phyloP scores from a whole-genome alignment of 768 basidiomycete species.

The Mycena latifolia region DNA sequence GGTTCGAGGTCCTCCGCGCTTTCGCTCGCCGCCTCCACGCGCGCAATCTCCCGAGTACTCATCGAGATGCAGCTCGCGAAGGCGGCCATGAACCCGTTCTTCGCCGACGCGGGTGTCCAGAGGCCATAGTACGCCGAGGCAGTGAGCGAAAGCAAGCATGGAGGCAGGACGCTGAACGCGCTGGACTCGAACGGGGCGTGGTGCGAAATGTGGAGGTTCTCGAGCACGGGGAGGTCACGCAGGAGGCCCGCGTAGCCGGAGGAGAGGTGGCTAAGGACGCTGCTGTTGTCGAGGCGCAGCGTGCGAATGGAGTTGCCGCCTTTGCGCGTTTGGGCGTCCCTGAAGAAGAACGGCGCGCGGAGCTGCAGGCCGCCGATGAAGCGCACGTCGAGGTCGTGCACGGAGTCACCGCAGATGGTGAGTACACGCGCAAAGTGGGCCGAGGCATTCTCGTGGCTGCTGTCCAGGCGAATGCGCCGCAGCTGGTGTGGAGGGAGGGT shows the following conservation, averaged over 20 bases:
- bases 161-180: constrained; percentile 42
- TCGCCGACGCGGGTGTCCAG: constrained; percentile 34
- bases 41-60: constrained; percentile 24
- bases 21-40: constrained; percentile 29
- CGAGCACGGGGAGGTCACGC: constrained; percentile 37
- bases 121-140: constrained; percentile 41
- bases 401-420: constrained; percentile 37
- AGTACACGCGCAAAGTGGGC: constrained; percentile 41
- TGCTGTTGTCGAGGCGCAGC: constrained; percentile 45
- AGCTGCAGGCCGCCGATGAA: constrained; percentile 46
- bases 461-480: constrained; percentile 41
- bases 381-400: constrained; percentile 41
- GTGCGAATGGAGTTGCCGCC: constrained; percentile 34
- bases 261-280: constrained; percentile 40
- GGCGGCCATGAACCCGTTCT: constrained; percentile 33
- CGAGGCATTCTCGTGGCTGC: constrained; percentile 43
- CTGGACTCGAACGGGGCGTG: constrained; percentile 39
- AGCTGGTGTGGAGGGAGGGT: constrained; percentile 41
- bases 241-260: constrained; percentile 41
- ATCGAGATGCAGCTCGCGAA: constrained; percentile 32
- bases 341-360: constrained; percentile 39
- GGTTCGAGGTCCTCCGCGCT: constrained; percentile 13
- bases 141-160: constrained; percentile 34
- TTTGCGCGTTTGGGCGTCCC: constrained; percentile 12
- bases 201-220: constrained; percentile 44